Evolutionary conservation across 2,329 filamentous ascomycete genomes (phyloP).

Genomic region (Claviceps citrina): DNA sequence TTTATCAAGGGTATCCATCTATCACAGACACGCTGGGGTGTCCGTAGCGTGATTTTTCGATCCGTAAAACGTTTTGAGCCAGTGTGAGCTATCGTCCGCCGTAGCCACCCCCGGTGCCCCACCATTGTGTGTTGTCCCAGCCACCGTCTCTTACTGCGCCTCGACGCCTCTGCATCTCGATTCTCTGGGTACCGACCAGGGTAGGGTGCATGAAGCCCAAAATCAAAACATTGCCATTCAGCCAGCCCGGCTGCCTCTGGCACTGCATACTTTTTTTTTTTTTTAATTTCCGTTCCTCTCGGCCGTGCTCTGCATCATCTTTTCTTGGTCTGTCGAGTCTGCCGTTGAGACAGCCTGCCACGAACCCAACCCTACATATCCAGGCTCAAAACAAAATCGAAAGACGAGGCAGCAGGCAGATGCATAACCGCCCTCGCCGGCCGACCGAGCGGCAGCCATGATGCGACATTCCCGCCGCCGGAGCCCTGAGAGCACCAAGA

Average conservation of each 20-base stretch:
- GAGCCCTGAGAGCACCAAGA: conserved; percentile 39
- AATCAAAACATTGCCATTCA: conserved; percentile 6
- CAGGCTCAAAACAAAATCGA: background rate
- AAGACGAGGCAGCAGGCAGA: conserved; percentile 5
- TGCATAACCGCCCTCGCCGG: conserved; percentile 5
- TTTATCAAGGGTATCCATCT: too few species aligned
- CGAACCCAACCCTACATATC: background rate
- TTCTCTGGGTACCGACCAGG: too few species aligned
- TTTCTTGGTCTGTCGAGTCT: background rate
- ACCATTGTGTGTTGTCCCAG: conserved; percentile 4
- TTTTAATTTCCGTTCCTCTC: background rate
- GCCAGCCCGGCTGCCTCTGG: background rate
- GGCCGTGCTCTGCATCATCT: background rate
- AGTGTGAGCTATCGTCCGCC: too few species aligned
- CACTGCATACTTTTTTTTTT: background rate
- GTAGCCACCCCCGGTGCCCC: too few species aligned
- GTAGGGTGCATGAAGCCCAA: conserved; percentile 4
- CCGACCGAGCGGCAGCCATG: conserved; percentile 24
- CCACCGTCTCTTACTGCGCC: conserved; percentile 2
- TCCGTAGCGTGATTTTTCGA: too few species aligned
- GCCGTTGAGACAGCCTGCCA: background rate
- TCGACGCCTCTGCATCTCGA: too few species aligned
- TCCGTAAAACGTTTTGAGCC: too few species aligned
- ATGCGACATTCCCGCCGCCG: conserved; percentile 40
- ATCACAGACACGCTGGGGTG: too few species aligned